Percentiles rank a stretch among this genome's conserved stretches.
phyloP scores from a whole-genome alignment of 2,329 filamentous ascomycete species.

The Colletotrichum orbiculare region DNA sequence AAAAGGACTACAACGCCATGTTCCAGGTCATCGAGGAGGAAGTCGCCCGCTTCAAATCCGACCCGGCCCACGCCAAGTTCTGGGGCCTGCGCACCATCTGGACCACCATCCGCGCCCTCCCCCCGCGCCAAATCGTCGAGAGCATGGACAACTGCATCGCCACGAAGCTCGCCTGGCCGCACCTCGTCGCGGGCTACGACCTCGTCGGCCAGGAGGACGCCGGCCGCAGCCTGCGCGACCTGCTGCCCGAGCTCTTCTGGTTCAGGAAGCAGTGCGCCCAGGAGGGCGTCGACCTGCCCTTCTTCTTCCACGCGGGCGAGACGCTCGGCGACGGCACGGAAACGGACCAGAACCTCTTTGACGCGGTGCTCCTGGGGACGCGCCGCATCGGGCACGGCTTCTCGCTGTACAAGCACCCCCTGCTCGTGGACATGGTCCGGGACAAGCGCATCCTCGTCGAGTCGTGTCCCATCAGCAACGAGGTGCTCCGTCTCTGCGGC shows the following conservation, averaged over 20 bases:
- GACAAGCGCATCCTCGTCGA: constrained; percentile 85
- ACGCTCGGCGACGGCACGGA: constrained; percentile 64
- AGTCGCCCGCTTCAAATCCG: constrained; percentile 73
- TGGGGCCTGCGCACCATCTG: constrained; percentile 84
- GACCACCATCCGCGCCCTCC: constrained; percentile 73
- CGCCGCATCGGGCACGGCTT: constrained; percentile 85
- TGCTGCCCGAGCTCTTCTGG: constrained; percentile 85
- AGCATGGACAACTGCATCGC: constrained; percentile 84
- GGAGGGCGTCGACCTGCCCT: constrained; percentile 80
- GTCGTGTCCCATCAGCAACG: constrained; percentile 84
- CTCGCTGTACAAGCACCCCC: constrained; percentile 84
- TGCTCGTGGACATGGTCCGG: constrained; percentile 83
- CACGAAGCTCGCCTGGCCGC: constrained; percentile 77
- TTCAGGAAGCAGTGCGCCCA: constrained; percentile 82
- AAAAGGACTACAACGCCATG: constrained; percentile 71
- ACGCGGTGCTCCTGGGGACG: constrained; percentile 82
- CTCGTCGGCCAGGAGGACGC: constrained; percentile 84
- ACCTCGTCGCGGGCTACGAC: constrained; percentile 83
- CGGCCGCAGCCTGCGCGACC: constrained; percentile 75
- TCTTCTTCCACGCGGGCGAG: constrained; percentile 91
- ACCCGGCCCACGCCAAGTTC: constrained; percentile 70
- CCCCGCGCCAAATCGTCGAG: constrained; percentile 74
- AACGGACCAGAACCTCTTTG: constrained; percentile 72
- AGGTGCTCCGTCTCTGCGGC: constrained; percentile 77
- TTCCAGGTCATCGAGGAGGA: constrained; percentile 78